phyloP scores from a whole-genome alignment of 2,329 filamentous ascomycete genomes.

The Esteya vermicola region DNA sequence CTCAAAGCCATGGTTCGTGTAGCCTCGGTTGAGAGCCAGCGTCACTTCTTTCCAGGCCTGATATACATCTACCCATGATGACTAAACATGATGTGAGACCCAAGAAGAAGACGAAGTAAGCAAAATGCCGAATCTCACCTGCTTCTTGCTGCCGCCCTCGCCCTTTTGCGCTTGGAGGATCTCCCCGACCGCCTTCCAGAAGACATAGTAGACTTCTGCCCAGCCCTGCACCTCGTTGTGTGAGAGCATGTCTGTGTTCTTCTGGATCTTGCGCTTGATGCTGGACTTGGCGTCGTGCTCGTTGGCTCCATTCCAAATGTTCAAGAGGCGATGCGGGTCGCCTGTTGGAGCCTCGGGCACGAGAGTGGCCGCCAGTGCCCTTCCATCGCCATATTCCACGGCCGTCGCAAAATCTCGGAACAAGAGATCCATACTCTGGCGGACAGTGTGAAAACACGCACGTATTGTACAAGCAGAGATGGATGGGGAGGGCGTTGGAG shows the following conservation, averaged over 20 bases:
- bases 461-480: no score
- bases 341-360: constrained; percentile 51
- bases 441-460: no score
- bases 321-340: constrained; percentile 50
- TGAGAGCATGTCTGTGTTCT: constrained; percentile 41
- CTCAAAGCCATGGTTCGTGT: constrained; percentile 60
- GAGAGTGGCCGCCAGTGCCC: constrained; percentile 59
- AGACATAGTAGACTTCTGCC: constrained; percentile 70
- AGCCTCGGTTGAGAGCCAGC: constrained; percentile 64
- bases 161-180: constrained; percentile 48
- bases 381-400: constrained; percentile 50
- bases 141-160: constrained; percentile 19
- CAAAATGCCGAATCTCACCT: constrained; percentile 15
- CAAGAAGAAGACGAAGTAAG: neutral
- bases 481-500: neutral
- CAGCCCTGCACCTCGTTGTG: constrained; percentile 64
- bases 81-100: constrained; percentile 10
- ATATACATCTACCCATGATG: constrained; percentile 74
- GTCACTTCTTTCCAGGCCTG: constrained; percentile 79
- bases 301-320: constrained; percentile 60
- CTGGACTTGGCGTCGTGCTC: constrained; percentile 50
- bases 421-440: constrained; percentile 52
- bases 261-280: constrained; percentile 56
- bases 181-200: constrained; percentile 70
- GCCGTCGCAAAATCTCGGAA: constrained; percentile 62